Evolutionary conservation across 2,329 filamentous ascomycete species (phyloP).

Genomic region (Aureobasidium lini): DNA sequence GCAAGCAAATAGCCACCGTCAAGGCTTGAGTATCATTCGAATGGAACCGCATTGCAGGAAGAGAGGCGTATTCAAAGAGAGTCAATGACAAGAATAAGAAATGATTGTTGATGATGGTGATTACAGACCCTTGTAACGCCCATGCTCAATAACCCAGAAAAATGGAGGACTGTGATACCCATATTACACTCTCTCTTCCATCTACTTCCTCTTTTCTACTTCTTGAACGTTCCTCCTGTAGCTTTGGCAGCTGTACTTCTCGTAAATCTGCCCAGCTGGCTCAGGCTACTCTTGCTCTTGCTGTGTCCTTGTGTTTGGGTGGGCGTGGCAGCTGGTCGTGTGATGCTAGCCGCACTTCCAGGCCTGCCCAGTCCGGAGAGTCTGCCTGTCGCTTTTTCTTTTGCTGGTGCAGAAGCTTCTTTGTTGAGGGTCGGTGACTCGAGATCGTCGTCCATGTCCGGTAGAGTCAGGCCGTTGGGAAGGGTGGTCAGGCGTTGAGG

Average conservation of each 20-base stretch:
- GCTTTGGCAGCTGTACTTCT: slow-evolving; percentile 19
- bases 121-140: no score
- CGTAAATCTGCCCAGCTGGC: slow-evolving; percentile 38
- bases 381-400: slow-evolving; percentile 9
- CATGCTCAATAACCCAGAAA: no score
- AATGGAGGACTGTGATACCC: no score
- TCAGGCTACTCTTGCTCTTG: slow-evolving; percentile 34
- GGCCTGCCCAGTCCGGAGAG: slow-evolving; percentile 18
- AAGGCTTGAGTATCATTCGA: no score
- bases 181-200: no score
- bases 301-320: slow-evolving; percentile 18
- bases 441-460: slow-evolving; percentile 4
- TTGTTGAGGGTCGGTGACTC: slow-evolving; percentile 6
- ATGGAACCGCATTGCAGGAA: no score
- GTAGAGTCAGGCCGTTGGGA: not conserved
- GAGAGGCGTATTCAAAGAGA: no score
- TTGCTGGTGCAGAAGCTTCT: not conserved
- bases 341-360: slow-evolving; percentile 14
- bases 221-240: not conserved
- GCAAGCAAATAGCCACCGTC: no score
- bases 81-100: no score
- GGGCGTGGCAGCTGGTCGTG: slow-evolving; percentile 1
- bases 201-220: not conserved
- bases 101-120: no score
- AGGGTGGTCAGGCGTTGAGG: slow-evolving; percentile 13